Base-by-base conservation (phyloP, 1,284 basidiomycete genomes). In the Moesziomyces antarcticus region DNA sequence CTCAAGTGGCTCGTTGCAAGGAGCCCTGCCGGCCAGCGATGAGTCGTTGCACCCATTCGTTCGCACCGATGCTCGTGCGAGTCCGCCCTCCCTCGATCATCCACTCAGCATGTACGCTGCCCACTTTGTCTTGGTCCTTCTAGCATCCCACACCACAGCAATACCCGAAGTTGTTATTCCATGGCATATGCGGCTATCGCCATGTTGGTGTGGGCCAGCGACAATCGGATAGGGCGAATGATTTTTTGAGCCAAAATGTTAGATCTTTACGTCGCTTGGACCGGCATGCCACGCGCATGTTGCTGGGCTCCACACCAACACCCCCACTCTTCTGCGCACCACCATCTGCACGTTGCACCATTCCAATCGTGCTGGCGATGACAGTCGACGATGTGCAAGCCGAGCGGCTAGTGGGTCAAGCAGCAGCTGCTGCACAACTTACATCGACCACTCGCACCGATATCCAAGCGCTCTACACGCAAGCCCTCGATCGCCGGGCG, bases 1-100 rank as follows among this genome's bases (percentile, higher is more conserved):
- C 72, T 88, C 18, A 84, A 85, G 24, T 88, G 87, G 87, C 81
- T 88, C 25, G 71, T 73, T 7, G 79, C 80, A 3, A 64, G 77
- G 14, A 81, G 75, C 56, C 77, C 77, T 1, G 75, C 65, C 1
- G 75, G 75, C 2, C 62, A 67, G 50, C 60, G 71, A 21, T 76
- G 49, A 58, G 22, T 24, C 24, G 21, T 16, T n/a, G 24, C 37
- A 43, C 30, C 43, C 50, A 43, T 41, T 42, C 50, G n/a, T n/a
- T 24, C 18, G 14, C 18, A 8, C n/a, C n/a, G 7, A 6, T 11
- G 44, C 5, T 24, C 3, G 43, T 11, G 10, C 30, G 35, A 25
- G 30, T 22, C 37, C 35, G 6, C n/a, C 33, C n/a, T n/a, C 30
- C 3, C 20, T 13, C 6, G 43, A 22, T 1, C 11, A 14, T 53